Evolutionary conservation across 2,329 filamentous ascomycete genomes (phyloP), one percentile per base, ranked within the genome.

Genomic region (Leptodontidium sp.): DNA sequence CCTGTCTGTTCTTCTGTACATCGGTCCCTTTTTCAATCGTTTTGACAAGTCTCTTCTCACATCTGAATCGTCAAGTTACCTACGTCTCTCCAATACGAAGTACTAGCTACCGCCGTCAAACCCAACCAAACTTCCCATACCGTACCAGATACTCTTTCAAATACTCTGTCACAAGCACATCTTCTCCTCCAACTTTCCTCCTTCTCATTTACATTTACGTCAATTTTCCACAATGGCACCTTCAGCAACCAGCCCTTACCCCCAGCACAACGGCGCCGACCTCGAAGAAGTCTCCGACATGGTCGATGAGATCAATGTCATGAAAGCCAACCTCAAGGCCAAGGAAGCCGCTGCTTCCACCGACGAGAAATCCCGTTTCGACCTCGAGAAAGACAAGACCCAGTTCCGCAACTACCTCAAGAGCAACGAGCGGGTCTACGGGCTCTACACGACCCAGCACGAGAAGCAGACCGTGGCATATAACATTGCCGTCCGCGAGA

Each of bases 341-440:
- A 40, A 78, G 76, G 50, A 72, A 75, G 61, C 68, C 29, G 17
- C n/a, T n/a, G 68, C 32, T 61, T 83, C 77, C 45, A 49, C 2
- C 45, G n/a, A 86, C 76, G 84, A 85, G 55, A 78, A 82, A 69
- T 91, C 91, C 68, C 83, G 90, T 73, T 93, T 94, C 78, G 91
- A 94, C 79, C 81, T 86, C 58, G 82, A 87, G 58, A 95, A 95
- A 80, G 91, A 95, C 84, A 94, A 94, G 84, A 86, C 88, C 26
- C 84, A 90, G 73, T 95, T 95, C 82, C 87, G 94, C 43, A 90
- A 96, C 78, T 97, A 95, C 81, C 90, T 93, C 75, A 89, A 90
- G 17, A 93, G 93, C 52, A 93, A 91, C 82, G 91, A 93, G 81
- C 88, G 92, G 62, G 93, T 97, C 79, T 94, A 94, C 84, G 87